A percentile compares a stretch with the other conserved stretches of the same genome.
These are phyloP conservation scores for Backusella tarrabulga DNA, from an alignment of 192 early-diverging fungal genomes.

Conservation along the genomic window DNA sequence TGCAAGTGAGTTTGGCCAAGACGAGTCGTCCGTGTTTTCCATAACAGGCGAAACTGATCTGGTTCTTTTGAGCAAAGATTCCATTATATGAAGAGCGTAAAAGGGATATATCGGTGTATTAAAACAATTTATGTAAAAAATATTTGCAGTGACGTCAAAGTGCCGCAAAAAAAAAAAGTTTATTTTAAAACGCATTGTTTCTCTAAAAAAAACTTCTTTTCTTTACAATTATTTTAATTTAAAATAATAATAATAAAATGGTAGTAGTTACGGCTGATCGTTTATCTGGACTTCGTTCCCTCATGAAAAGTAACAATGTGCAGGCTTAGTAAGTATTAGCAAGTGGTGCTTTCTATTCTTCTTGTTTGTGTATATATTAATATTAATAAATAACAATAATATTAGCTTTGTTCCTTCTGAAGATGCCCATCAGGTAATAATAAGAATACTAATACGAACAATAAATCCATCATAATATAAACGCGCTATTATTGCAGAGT, in stretches of 20 bases:
- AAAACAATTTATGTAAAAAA: background rate
- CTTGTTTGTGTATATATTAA: background rate
- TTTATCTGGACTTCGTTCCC: background rate
- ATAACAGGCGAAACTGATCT: slow-evolving; percentile 18
- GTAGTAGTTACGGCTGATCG: slow-evolving; percentile 1
- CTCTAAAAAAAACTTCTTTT: background rate
- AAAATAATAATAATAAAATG: background rate
- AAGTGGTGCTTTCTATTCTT: background rate
- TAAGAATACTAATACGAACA: background rate
- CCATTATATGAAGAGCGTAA: background rate
- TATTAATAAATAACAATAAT: background rate
- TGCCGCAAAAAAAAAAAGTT: background rate
- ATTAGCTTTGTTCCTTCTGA: slow-evolving; percentile 85
- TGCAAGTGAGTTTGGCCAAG: background rate
- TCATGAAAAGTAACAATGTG: slow-evolving; percentile 20
- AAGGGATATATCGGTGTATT: background rate
- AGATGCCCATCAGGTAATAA: slow-evolving; percentile 89
- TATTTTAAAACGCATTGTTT: no score
- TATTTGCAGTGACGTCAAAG: background rate
- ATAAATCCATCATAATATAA: background rate
- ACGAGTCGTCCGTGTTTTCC: background rate
- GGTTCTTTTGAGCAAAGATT: background rate
- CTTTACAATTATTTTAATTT: background rate
- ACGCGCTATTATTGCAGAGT: slow-evolving; percentile 55
- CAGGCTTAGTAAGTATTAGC: slow-evolving; percentile 29